Conservation (phyloP, 768 basidiomycete genomes). For the Melanogaster broomeanus region DNA sequence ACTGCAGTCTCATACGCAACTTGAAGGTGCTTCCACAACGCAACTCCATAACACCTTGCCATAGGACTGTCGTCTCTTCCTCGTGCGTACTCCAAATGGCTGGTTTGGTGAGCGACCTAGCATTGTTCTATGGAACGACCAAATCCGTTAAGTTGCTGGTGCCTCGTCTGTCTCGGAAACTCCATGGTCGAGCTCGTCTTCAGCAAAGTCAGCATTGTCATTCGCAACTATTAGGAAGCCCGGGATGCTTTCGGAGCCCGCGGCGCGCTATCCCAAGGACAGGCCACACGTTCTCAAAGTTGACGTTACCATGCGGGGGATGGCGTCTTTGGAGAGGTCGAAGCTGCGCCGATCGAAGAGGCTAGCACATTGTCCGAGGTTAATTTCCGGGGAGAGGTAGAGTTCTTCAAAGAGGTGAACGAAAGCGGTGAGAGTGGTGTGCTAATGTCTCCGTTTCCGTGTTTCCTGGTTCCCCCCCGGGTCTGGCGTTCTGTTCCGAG, state of each 20-base stretch:
- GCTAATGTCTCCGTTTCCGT: too few relatives aligned
- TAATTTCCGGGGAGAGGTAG: conserved; percentile 27
- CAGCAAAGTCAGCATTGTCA: conserved; percentile 36
- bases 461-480: too few relatives aligned
- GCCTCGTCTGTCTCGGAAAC: conserved; percentile 39
- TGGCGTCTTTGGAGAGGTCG: conserved; percentile 32
- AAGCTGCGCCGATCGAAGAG: conserved; percentile 30
- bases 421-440: too few relatives aligned
- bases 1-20: too few relatives aligned
- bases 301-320: conserved; percentile 43
- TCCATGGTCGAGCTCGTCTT: conserved; percentile 34
- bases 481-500: too few relatives aligned
- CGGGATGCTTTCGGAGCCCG: conserved; percentile 25
- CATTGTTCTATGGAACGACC: background rate
- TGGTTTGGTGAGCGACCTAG: background rate
- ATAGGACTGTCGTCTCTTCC: too few relatives aligned
- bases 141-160: conserved; percentile 25
- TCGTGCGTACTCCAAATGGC: too few relatives aligned
- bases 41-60: too few relatives aligned
- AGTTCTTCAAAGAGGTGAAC: conserved; percentile 38
- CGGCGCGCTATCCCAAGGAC: conserved; percentile 22
- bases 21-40: too few relatives aligned
- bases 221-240: conserved; percentile 46
- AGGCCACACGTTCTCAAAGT: conserved; percentile 38
- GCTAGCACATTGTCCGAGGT: conserved; percentile 38